phyloP scores from a whole-genome alignment of 2,329 filamentous ascomycete genomes.

The Diaporthe citri region DNA sequence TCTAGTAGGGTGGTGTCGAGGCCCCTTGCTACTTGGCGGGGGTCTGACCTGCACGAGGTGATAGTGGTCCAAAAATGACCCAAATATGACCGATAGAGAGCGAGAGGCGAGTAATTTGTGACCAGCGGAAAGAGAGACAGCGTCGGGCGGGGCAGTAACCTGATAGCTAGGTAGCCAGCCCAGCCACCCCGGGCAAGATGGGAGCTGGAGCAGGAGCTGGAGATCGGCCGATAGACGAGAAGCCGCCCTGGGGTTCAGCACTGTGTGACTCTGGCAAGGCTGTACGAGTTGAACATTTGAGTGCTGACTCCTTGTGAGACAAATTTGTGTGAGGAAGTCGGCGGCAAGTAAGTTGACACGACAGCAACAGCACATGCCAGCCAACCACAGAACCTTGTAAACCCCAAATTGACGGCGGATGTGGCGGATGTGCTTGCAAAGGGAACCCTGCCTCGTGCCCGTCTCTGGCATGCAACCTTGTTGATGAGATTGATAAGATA shows the following conservation, averaged over 20 bases:
- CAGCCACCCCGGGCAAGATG: background rate
- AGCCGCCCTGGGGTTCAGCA: slow-evolving; percentile 7
- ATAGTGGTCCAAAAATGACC: background rate
- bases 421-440: slow-evolving; percentile 12
- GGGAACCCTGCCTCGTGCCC: slow-evolving; percentile 9
- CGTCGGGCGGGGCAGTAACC: slow-evolving; percentile 13
- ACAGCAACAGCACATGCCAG: slow-evolving; percentile 16
- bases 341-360: slow-evolving; percentile 14
- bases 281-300: background rate
- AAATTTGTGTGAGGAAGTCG: slow-evolving; percentile 4
- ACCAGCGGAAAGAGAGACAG: background rate
- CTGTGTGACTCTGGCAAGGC: slow-evolving; percentile 13
- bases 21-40: slow-evolving; percentile 21
- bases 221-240: slow-evolving; percentile 12
- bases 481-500: slow-evolving; percentile 32
- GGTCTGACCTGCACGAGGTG: slow-evolving; percentile 22
- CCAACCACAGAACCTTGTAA: background rate
- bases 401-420: slow-evolving; percentile 3
- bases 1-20: slow-evolving; percentile 20
- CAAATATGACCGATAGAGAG: background rate
- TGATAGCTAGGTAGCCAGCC: background rate
- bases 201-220: background rate
- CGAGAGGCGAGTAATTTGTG: background rate
- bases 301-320: background rate
- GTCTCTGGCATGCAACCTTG: slow-evolving; percentile 2